Evolutionary conservation across 1,284 basidiomycete species (phyloP).

Genomic region (Boletellus sp.): DNA sequence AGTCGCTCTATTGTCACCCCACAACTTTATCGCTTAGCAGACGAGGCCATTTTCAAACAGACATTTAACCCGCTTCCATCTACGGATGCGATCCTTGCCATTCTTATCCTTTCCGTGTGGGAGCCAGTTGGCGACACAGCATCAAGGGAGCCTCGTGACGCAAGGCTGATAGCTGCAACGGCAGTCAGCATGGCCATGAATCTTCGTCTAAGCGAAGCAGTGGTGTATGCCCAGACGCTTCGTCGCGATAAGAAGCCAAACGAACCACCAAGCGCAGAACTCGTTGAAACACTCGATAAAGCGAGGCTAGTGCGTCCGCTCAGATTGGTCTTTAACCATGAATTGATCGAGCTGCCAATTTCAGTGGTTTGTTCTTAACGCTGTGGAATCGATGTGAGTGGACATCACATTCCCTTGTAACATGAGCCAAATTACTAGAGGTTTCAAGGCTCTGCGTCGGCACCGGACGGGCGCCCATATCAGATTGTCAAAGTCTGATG

Average conservation of each 20-base stretch:
- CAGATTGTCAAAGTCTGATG: constrained; percentile 32
- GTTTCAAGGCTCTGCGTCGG: constrained; percentile 38
- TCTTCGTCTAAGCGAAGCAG: constrained; percentile 37
- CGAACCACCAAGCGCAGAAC: constrained; percentile 21
- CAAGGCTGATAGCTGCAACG: constrained; percentile 39
- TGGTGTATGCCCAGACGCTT: constrained; percentile 30
- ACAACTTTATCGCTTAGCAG: constrained; percentile 40
- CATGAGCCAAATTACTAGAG: constrained; percentile 3
- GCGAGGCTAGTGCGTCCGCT: constrained; percentile 36
- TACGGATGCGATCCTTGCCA: constrained; percentile 41
- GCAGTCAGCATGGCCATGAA: constrained; percentile 48
- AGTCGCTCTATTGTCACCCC: constrained; percentile 38
- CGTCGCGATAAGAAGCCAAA: constrained; percentile 27
- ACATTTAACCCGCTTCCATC: constrained; percentile 40
- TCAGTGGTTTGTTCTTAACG: constrained; percentile 41
- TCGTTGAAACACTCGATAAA: constrained; percentile 34
- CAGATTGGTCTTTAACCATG: constrained; percentile 7
- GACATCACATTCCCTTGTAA: neutral
- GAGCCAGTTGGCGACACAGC: constrained; percentile 35
- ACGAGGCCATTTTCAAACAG: constrained; percentile 37
- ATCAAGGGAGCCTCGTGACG: constrained; percentile 35
- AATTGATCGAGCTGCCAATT: constrained; percentile 12
- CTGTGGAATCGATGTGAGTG: constrained; percentile 39
- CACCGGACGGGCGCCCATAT: constrained; percentile 37
- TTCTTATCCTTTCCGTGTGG: constrained; percentile 44